Evolutionary conservation across 495 filamentous ascomycete genomes (phyloP), one percentile per base, ranked within the genome.

Genomic region (Bryoglossum gracile): DNA sequence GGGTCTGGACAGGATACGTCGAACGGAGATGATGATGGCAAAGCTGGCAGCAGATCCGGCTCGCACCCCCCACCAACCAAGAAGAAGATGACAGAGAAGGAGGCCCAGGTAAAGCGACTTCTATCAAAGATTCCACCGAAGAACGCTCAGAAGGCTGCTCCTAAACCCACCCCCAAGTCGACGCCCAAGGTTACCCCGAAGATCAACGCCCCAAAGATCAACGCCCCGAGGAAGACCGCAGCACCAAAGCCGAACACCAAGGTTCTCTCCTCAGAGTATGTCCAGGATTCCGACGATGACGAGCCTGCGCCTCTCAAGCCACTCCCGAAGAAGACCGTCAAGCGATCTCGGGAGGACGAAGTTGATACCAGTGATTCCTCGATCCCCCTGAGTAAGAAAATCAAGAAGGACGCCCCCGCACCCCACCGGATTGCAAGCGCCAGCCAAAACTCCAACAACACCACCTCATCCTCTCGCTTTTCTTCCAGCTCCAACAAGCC

Each of bases 271-370:
- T 75, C 80, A 4, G 85, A 91, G 65, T 83, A 82, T 50, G 77
- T 94, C 13, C 68, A 80, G 37, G 81, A 87, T 51, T 91, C 87
- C 0, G 83, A 87, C 55, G 85, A 86, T 14, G 83, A 86, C 10
- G 77, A 80, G 52, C 51, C 68, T 8, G 23, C 33, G 6, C 64
- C 70, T 21, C 55, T 59, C 11, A 66, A 65, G 5, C 60, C 66
- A 28, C 50, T 62, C 3, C 55, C 63, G 16, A 64, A 58, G 28
- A 49, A 5, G 37, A 21, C 42, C 3, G 28, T 38, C 52, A 66
- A 62, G 53, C 57, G 63, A 34, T 42, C 49, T 23, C 42, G 53
- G 23, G 54, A 54, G 25, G 55, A 59, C 23, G 52, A 61, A 24
- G 37, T 46, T 41, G 57, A 61, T 26, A 58, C 48, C 4, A 59